Evolutionary conservation across 2,329 filamentous ascomycete genomes (phyloP).

Genomic region (Diaporthe caulivora): DNA sequence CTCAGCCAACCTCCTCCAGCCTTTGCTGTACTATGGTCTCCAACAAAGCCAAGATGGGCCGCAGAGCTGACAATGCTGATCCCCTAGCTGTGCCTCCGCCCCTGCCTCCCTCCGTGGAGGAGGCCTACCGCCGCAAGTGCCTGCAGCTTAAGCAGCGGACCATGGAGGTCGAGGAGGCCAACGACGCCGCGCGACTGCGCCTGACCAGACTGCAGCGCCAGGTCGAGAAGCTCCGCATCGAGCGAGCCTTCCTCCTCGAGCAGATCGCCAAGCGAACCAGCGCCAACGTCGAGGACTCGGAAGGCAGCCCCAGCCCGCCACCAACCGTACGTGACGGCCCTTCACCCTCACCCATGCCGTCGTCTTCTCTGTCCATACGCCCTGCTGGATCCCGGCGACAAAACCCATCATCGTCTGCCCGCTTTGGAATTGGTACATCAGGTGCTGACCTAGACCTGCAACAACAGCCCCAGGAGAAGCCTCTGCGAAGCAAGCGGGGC

Average conservation of each 20-base stretch:
- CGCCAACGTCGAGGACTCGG: constrained; percentile 81
- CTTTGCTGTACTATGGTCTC: constrained; percentile 35
- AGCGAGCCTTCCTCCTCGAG: constrained; percentile 81
- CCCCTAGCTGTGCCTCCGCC: constrained; percentile 64
- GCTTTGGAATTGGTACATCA: constrained; percentile 37
- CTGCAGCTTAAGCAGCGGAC: constrained; percentile 93
- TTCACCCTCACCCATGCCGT: constrained; percentile 40
- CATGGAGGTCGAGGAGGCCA: constrained; percentile 91
- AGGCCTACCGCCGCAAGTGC: constrained; percentile 96
- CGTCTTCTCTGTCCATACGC: constrained; percentile 34
- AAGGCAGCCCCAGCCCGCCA: constrained; percentile 83
- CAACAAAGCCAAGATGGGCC: constrained; percentile 37
- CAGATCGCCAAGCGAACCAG: constrained; percentile 81
- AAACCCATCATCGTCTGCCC: constrained; percentile 33
- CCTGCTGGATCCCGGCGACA: constrained; percentile 38
- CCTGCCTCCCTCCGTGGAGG: constrained; percentile 90
- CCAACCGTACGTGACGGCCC: constrained; percentile 72
- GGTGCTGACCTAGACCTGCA: constrained; percentile 43
- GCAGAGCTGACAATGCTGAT: constrained; percentile 52
- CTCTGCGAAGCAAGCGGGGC: constrained; percentile 79
- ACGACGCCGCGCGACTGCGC: constrained; percentile 84
- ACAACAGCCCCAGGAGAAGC: constrained; percentile 80
- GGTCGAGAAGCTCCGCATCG: constrained; percentile 91
- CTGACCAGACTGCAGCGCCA: constrained; percentile 85
- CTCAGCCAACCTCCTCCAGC: constrained; percentile 2